Conservation (phyloP, 306 rosid species). For the Carpinus viminea region DNA sequence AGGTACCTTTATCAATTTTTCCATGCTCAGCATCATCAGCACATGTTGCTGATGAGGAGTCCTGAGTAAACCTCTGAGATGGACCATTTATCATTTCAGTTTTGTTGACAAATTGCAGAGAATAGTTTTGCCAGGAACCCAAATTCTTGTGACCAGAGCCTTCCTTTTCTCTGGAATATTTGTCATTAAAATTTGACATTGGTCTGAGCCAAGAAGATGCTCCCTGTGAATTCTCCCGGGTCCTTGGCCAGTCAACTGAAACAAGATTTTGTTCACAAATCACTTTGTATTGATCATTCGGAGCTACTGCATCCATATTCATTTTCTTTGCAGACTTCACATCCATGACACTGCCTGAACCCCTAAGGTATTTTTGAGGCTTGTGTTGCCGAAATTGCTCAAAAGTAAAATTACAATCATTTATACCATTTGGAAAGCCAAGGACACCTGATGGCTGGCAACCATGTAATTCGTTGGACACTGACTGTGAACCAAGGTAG, state of each 20-base stretch:
- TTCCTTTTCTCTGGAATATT: not conserved
- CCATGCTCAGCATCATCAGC: not conserved
- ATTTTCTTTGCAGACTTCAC: not conserved
- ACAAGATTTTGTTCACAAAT: not conserved
- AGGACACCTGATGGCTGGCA: not conserved
- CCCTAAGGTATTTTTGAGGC: not conserved
- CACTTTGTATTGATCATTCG: not conserved
- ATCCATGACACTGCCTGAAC: not conserved
- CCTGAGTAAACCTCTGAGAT: not conserved
- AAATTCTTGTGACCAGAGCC: conserved; percentile 11
- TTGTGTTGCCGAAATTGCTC: not conserved
- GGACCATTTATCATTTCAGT: not conserved
- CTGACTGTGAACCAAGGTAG: not conserved
- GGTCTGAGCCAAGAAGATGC: not conserved
- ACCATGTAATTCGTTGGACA: not conserved
- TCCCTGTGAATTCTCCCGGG: not conserved
- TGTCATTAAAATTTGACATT: not conserved
- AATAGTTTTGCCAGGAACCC: not conserved
- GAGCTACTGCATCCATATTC: not conserved
- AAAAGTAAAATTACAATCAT: not conserved
- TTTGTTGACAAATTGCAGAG: not conserved
- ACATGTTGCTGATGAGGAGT: not conserved
- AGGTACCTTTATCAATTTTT: not conserved
- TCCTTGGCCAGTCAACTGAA: conserved; percentile 15
- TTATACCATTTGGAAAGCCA: not conserved